Base-by-base conservation (phyloP, 2,329 filamentous ascomycete species). In the Talaromyces albobiverticillius region DNA sequence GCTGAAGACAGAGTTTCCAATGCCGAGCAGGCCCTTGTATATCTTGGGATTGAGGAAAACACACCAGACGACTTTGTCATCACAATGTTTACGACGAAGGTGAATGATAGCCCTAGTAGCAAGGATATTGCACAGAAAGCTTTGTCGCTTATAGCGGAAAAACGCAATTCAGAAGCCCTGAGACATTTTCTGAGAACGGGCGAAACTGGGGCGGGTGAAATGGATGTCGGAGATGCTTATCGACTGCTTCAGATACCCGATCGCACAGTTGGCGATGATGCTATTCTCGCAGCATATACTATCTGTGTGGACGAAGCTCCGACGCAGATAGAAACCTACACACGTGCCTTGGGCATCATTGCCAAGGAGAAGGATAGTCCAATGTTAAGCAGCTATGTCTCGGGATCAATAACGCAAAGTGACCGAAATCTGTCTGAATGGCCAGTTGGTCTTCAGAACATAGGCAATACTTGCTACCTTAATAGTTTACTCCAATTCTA, bases 401-500 rank as follows among this genome's bases (percentile, higher is more conserved):
- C 66, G n/a, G 67, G 67, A 1, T 61, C 65, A 34, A 62, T 58
- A 14, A 57, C 57, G 3, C 65, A 69, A 36, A 57, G 66, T 18
- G 64, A 67, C 59, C 64, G 67, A 46, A 64, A 71, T 34, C 66
- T 62, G 56, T 70, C 73, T 45, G 77, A 82, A 26, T 85, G 89
- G 70, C 94, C 94, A 0, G 89, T 95, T 20, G 94, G 94, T 0
- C 80, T 97, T 5, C 82, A 86, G 59, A 99, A 97, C 62, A 95
- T 97, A 54, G 92, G 94, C 56, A 99, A 99, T 65, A 99, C 95
- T 0, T 99, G 94, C 70, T 99, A 99, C 65, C 80, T 99, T 52
- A 99, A 99, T 76, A 97, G 93, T 72, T 82, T 99, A 46, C 79
- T 99, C 9, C 94, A 99, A 53, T 97, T 95, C 67, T 88, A 96